Base-by-base conservation (phyloP, 306 rosid species). In the Corylus americana region DNA sequence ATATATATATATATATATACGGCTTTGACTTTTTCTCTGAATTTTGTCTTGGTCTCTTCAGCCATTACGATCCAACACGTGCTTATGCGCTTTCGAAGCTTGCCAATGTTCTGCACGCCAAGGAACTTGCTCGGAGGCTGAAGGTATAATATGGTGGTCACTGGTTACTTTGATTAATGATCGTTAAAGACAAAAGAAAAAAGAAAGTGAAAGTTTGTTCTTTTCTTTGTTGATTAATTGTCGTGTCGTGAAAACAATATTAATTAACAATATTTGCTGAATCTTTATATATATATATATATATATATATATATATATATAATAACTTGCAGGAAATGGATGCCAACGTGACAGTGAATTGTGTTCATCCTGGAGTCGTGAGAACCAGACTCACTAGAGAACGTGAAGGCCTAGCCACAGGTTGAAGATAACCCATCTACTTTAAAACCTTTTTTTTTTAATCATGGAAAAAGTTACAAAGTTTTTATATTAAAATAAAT, bases 31-130 rank as follows among this genome's bases (percentile, higher is more conserved):
- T 53, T 42, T 51, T n/a, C 51, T 48, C 39, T 48, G 42, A 51
- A 49, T 12, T 4, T 63, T 61, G 48, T 37, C 57, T 71, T 31
- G 69, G 71, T 55, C 20, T 50, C n/a, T 17, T 16, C 85, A 91
- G 97, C 66, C 83, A 87, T 62, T 94, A 90, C 89, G 96, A 92
- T 63, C 87, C 97, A 75, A 95, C 99, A 86, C 98, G 99, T 90
- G 98, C 98, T 71, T 95, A 95, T 82, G 98, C 98, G n/a, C 93
- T 93, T 53, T 95, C 99, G 25, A 95, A 95, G 90, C 97, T 95
- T n/a, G 97, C 97, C 70, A 95, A 95, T 84, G 87, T 95, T 75
- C 83, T 93, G 81, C 99, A 95, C 84, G 90, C 98, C 51, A 85
- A 79, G 74, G 92, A 92, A 54, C 98, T 94, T 68, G 91, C 93